Conservation (phyloP, 768 basidiomycete species). For the Hydnomerulius pinastri region DNA sequence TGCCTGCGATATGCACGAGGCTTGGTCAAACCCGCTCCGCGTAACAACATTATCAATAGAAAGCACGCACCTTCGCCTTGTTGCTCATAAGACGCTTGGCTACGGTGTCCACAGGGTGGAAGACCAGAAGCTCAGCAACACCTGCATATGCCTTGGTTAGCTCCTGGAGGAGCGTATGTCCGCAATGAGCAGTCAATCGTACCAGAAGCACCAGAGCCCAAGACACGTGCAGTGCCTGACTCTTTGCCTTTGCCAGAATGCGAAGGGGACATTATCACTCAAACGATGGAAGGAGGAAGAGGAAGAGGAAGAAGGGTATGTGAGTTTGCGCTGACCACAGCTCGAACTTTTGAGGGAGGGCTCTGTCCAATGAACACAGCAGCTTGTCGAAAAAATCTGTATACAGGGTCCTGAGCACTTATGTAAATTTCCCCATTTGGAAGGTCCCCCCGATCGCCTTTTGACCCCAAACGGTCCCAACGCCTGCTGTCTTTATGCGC, state of each 20-base stretch:
- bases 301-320: not conserved
- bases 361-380: not conserved
- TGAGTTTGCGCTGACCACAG: not conserved
- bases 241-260: constrained; percentile 60
- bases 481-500: not conserved
- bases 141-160: constrained; percentile 46
- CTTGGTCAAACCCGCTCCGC: not conserved
- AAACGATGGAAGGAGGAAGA: not conserved
- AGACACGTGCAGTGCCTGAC: constrained; percentile 85
- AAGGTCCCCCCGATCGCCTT: not conserved
- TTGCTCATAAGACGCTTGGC: constrained; percentile 99
- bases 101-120: constrained; percentile 96
- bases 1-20: constrained; percentile 44
- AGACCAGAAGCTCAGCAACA: constrained; percentile 91
- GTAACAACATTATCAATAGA: not conserved
- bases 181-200: not conserved
- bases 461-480: not conserved
- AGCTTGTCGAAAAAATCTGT: not conserved
- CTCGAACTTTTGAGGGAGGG: not conserved
- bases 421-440: constrained; percentile 17
- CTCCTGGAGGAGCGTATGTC: not conserved
- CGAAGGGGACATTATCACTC: constrained; percentile 47
- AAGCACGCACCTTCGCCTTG: constrained; percentile 67
- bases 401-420: constrained; percentile 12
- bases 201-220: constrained; percentile 95